Conservation (phyloP, 176 grass and related monocot genomes). For the Pharus latifolius region DNA sequence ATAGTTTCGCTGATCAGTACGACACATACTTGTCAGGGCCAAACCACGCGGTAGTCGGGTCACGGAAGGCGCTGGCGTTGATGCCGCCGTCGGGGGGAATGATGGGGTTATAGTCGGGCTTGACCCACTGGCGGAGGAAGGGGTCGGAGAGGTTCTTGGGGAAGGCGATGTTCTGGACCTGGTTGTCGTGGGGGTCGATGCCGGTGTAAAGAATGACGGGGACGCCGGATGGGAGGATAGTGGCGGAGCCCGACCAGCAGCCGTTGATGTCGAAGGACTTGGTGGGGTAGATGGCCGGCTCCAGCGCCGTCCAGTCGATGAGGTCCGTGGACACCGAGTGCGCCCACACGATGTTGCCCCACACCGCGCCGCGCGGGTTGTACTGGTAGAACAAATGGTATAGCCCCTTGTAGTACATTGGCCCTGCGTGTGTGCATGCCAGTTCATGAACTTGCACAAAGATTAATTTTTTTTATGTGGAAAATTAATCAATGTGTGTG, state of each 20-base stretch:
- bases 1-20: no score
- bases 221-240: conserved; percentile 32
- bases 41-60: conserved; percentile 66
- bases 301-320: conserved; percentile 58
- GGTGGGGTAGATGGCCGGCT: conserved; percentile 39
- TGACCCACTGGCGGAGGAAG: conserved; percentile 52
- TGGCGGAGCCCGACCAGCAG: conserved; percentile 75
- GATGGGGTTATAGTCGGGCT: conserved; percentile 72
- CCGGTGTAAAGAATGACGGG: conserved; percentile 62
- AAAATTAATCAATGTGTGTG: not conserved
- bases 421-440: conserved; percentile 14
- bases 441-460: not conserved
- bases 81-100: conserved; percentile 15
- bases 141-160: conserved; percentile 64
- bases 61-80: conserved; percentile 60
- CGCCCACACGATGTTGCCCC: conserved; percentile 72
- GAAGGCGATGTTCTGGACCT: conserved; percentile 64
- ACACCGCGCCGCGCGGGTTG: conserved; percentile 57
- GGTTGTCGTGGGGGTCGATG: conserved; percentile 29
- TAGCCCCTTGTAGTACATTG: conserved; percentile 57
- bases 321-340: conserved; percentile 67
- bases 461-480: not conserved
- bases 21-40: conserved; percentile 25
- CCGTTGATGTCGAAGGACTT: conserved; percentile 49
- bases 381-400: conserved; percentile 86